Evolutionary conservation across 495 filamentous ascomycete genomes (phyloP).

Genomic region (Opeltia flavorubescens): DNA sequence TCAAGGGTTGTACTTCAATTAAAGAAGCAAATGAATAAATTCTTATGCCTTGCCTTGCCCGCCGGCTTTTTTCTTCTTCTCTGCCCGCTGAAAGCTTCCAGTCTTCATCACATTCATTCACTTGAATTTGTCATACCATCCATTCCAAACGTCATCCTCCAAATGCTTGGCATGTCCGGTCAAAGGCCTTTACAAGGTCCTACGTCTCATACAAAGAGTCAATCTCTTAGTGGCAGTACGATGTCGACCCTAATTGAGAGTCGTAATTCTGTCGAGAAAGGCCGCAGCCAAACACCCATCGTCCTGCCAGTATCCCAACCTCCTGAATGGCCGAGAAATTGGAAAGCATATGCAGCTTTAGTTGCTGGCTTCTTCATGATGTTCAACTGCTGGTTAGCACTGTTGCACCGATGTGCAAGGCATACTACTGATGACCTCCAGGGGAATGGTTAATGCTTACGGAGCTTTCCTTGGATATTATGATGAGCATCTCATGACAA

Average conservation of each 20-base stretch:
- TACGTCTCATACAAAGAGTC: too few relatives aligned
- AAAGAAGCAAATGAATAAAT: too few relatives aligned
- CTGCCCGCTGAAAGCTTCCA: too few relatives aligned
- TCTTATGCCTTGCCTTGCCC: neutral
- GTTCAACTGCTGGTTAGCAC: slow-evolving; percentile 26
- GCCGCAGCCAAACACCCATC: neutral
- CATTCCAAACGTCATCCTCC: neutral
- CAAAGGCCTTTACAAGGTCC: too few relatives aligned
- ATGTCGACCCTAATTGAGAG: neutral
- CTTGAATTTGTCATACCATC: neutral
- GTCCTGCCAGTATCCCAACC: neutral
- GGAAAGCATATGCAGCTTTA: slow-evolving; percentile 23
- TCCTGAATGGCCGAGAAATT: slow-evolving; percentile 22
- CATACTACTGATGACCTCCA: neutral
- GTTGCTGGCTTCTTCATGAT: slow-evolving; percentile 29
- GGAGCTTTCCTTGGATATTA: slow-evolving; percentile 29
- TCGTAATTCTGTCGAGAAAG: neutral
- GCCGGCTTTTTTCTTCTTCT: neutral
- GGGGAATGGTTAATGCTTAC: slow-evolving; percentile 22
- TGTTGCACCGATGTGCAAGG: slow-evolving; percentile 4
- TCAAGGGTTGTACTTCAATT: neutral
- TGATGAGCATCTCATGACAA: slow-evolving; percentile 19
- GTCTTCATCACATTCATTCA: neutral
- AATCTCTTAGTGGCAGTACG: neutral
- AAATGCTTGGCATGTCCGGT: too few relatives aligned